Evolutionary conservation across 2,329 filamentous ascomycete genomes (phyloP).

Genomic region (Pseudogymnoascus verrucosus): DNA sequence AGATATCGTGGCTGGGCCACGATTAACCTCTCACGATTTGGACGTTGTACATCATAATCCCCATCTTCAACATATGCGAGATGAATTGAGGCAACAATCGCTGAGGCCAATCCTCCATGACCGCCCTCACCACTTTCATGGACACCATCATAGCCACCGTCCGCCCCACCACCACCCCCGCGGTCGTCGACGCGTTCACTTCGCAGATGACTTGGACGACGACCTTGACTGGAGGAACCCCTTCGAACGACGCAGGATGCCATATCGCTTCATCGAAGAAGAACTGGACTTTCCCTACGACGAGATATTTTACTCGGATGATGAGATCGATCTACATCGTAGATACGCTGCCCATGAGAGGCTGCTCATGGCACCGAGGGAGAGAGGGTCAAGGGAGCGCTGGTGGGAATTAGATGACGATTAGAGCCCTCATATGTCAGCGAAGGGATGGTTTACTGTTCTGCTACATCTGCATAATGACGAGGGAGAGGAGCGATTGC

Average conservation of each 20-base stretch:
- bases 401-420: constrained; percentile 8
- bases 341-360: constrained; percentile 1
- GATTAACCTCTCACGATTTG: not conserved
- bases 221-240: not conserved
- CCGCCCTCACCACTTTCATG: not conserved
- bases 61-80: not conserved
- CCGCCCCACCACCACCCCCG: not conserved
- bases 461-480: not conserved
- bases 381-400: not conserved
- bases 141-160: not conserved
- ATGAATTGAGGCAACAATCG: not conserved
- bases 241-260: constrained; percentile 1
- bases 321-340: not conserved
- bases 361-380: not conserved
- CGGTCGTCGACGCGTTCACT: not conserved
- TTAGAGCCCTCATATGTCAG: not conserved
- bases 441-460: not conserved
- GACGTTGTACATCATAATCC: not conserved
- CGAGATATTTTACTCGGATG: not conserved
- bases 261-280: constrained; percentile 3
- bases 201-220: not conserved
- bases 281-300: constrained; percentile 5
- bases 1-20: not conserved
- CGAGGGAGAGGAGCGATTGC: not conserved
- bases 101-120: not conserved